phyloP scores from a whole-genome alignment of 1,284 basidiomycete genomes.

The Apiotrichum domesticum region DNA sequence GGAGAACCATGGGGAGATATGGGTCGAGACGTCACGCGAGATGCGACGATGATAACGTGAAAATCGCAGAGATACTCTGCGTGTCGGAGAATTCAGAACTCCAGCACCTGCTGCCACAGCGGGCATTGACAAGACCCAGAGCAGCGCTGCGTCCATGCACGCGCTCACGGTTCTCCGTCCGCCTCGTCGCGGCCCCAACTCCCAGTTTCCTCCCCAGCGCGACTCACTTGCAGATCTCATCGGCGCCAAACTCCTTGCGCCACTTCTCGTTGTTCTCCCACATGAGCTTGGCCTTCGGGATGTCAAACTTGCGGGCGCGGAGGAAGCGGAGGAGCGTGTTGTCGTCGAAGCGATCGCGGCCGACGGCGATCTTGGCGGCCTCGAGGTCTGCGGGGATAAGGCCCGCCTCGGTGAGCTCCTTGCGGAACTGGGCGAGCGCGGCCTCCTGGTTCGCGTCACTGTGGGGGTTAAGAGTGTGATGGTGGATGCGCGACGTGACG shows the following conservation, averaged over 20 bases:
- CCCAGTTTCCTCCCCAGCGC: background rate
- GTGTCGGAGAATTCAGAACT: too few relatives aligned
- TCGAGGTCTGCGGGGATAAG: slow-evolving; percentile 37
- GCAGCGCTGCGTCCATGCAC: background rate
- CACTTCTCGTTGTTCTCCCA: slow-evolving; percentile 76
- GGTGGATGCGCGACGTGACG: too few relatives aligned
- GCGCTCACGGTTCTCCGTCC: background rate
- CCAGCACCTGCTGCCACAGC: too few relatives aligned
- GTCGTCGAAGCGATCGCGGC: slow-evolving; percentile 70
- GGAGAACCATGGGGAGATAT: too few relatives aligned
- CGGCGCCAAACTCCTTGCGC: slow-evolving; percentile 82
- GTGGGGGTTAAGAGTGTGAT: background rate
- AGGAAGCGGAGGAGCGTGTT: slow-evolving; percentile 77
- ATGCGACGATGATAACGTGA: too few relatives aligned
- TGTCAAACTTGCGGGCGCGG: slow-evolving; percentile 87
- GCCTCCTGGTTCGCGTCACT: slow-evolving; percentile 54
- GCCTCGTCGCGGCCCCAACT: background rate
- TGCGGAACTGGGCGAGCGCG: slow-evolving; percentile 65
- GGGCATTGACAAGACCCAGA: too few relatives aligned
- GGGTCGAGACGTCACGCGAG: too few relatives aligned
- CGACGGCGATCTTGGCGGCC: slow-evolving; percentile 34
- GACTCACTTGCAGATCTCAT: slow-evolving; percentile 73
- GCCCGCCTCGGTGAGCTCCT: slow-evolving; percentile 53
- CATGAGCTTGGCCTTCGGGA: slow-evolving; percentile 77
- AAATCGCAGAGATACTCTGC: too few relatives aligned